Conservation (phyloP, 139 green algal species). For the Pleodorina starrii region DNA sequence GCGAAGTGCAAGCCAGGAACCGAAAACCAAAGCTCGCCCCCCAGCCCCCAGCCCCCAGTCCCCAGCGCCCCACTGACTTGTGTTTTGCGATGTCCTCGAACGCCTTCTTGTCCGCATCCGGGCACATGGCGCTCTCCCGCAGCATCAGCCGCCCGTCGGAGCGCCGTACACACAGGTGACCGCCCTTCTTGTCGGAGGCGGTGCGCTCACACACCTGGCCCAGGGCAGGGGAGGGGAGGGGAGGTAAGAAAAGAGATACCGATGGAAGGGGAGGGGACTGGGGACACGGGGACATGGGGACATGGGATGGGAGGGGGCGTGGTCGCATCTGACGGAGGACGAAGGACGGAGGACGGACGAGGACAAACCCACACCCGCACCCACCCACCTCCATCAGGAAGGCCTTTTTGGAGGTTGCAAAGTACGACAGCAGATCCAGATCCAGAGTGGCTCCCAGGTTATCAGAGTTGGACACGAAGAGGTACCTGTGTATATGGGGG, state of each 20-base stretch:
- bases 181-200: constrained; percentile 94
- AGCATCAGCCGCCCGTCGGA: constrained; percentile 79
- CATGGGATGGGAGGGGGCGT: neutral
- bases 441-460: constrained; percentile 94
- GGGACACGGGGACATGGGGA: neutral
- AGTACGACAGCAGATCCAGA: constrained; percentile 88
- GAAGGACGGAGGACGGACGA: neutral
- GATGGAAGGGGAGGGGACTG: neutral
- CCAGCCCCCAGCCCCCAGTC: too few relatives aligned
- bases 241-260: neutral
- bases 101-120: constrained; percentile 83
- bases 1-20: too few relatives aligned
- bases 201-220: constrained; percentile 87
- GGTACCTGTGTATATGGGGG: constrained; percentile 57
- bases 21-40: too few relatives aligned
- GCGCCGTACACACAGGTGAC: constrained; percentile 85
- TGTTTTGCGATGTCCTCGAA: constrained; percentile 90
- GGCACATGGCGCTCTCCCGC: constrained; percentile 91
- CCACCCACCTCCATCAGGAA: constrained; percentile 92
- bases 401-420: constrained; percentile 77
- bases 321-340: neutral
- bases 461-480: constrained; percentile 93
- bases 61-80: constrained; percentile 58
- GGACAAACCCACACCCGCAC: neutral
- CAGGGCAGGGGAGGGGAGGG: neutral